A percentile compares a stretch with the other conserved stretches of the same genome.
phyloP scores from a whole-genome alignment of 352 stramenopile species.

The Phytophthora tentaculata region DNA sequence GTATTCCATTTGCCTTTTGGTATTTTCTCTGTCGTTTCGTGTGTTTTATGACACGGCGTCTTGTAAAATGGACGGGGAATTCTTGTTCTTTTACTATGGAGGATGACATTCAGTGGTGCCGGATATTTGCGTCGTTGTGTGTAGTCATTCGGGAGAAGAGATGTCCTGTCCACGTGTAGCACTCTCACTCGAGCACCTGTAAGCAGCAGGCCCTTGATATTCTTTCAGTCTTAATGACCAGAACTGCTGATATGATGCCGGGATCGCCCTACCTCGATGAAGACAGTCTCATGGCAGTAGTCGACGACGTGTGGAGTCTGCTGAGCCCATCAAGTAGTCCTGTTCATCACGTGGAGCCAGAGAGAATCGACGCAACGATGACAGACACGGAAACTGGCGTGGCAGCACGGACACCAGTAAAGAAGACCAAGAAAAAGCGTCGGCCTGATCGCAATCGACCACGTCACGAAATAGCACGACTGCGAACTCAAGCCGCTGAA shows the following conservation, averaged over 20 bases:
- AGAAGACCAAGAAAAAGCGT: slow-evolving; percentile 2
- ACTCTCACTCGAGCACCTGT: no score
- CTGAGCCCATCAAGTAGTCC: not conserved
- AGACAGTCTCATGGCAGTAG: not conserved
- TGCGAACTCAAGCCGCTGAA: not conserved
- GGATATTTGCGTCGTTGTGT: no score
- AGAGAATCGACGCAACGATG: not conserved
- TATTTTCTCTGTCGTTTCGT: no score
- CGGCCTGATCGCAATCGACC: slow-evolving; percentile 4
- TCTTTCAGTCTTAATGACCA: not conserved
- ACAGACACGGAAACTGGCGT: not conserved
- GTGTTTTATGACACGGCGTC: no score
- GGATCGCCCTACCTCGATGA: not conserved
- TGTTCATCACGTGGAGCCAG: not conserved
- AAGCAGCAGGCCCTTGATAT: no score
- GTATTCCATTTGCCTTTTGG: no score
- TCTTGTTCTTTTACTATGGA: no score
- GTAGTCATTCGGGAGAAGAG: no score
- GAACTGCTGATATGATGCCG: not conserved
- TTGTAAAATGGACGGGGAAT: no score
- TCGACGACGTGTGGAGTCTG: not conserved
- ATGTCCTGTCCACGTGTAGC: not conserved
- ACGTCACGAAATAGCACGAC: slow-evolving; percentile 1
- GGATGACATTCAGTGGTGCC: no score
- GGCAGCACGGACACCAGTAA: not conserved